phyloP scores from a whole-genome alignment of 2,329 filamentous ascomycete species.

The Cladosporium sp. region DNA sequence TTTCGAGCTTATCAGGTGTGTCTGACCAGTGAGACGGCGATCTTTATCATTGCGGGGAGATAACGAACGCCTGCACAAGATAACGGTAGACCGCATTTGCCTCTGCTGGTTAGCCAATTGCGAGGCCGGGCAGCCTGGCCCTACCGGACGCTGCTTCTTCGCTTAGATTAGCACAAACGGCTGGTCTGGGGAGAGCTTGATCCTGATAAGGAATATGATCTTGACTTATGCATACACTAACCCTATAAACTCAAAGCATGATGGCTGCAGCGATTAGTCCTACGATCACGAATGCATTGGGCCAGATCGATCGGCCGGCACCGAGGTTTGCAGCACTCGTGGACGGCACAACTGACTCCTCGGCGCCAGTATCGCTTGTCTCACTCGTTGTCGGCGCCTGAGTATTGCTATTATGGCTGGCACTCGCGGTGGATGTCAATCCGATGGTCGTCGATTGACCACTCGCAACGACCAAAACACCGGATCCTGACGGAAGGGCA shows the following conservation, averaged over 20 bases:
- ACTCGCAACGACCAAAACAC: not conserved
- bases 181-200: not conserved
- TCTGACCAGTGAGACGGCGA: not conserved
- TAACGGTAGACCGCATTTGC: not conserved
- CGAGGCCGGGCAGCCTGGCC: not conserved
- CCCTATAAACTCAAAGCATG: not conserved
- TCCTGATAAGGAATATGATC: too few species aligned
- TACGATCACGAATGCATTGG: not conserved
- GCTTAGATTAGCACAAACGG: not conserved
- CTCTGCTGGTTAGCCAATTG: not conserved
- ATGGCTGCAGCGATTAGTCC: not conserved
- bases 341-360: not conserved
- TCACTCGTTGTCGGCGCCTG: not conserved
- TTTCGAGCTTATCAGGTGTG: not conserved
- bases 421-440: not conserved
- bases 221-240: not conserved
- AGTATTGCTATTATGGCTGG: not conserved
- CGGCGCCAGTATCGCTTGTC: not conserved
- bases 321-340: not conserved
- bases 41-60: not conserved
- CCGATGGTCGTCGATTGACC: slow-evolving; percentile 2
- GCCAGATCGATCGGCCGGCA: not conserved
- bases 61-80: not conserved
- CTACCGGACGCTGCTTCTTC: not conserved
- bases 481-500: not conserved